A percentile compares a stretch with the other conserved stretches of the same genome.
phyloP scores from a whole-genome alignment of 2,329 filamentous ascomycete genomes.

The Xylaria sp. region DNA sequence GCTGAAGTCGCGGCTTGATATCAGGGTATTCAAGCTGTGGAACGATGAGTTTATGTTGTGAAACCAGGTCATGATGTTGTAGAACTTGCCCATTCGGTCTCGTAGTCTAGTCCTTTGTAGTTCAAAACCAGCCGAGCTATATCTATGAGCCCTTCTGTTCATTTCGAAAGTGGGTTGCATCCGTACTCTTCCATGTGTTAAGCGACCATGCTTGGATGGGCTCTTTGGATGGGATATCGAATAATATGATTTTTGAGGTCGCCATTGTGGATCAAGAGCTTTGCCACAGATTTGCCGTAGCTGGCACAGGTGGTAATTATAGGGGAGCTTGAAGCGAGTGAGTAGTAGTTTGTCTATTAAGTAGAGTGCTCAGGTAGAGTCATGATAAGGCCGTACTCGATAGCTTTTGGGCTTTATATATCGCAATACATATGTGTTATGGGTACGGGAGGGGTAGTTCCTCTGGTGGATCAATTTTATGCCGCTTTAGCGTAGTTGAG shows the following conservation, averaged over 20 bases:
- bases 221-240: constrained; percentile 69
- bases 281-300: background rate
- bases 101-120: constrained; percentile 74
- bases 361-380: no score
- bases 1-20: constrained; percentile 65
- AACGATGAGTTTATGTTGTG: background rate
- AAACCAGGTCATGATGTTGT: background rate
- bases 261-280: constrained; percentile 36
- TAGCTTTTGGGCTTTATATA: background rate
- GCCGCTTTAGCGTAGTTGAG: background rate
- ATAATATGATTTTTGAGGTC: constrained; percentile 61
- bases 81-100: constrained; percentile 68
- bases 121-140: constrained; percentile 73
- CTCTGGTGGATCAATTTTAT: background rate
- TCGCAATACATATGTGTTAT: background rate
- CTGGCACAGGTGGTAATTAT: background rate
- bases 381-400: background rate
- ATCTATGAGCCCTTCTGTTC: constrained; percentile 23
- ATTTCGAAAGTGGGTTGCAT: background rate
- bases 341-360: background rate
- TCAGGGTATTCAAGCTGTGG: constrained; percentile 71
- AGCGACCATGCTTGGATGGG: constrained; percentile 67
- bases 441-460: background rate
- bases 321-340: background rate
- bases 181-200: constrained; percentile 76